Conservation (phyloP, 2,329 filamentous ascomycete genomes). For the Penicillium thymicola region DNA sequence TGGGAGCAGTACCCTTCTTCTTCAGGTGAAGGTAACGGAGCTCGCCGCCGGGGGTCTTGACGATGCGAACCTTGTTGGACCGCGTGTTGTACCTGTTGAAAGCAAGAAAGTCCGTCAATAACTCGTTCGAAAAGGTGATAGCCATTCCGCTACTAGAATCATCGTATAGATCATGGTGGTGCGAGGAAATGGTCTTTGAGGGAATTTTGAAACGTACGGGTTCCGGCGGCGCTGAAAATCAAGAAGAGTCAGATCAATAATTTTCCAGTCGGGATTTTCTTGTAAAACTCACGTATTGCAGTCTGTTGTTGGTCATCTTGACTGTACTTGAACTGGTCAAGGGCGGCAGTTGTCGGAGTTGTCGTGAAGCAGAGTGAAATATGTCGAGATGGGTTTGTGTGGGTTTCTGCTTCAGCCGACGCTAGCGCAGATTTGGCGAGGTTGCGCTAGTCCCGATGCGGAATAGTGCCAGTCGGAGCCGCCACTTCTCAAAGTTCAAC, state of each 20-base stretch:
- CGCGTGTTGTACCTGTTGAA: conserved; percentile 85
- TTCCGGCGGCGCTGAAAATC: conserved; percentile 66
- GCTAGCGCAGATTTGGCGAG: conserved; percentile 40
- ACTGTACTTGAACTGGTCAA: conserved; percentile 45
- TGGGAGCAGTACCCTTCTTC: conserved; percentile 97
- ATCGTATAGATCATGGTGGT: conserved; percentile 22
- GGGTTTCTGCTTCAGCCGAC: conserved; percentile 35
- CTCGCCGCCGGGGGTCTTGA: conserved; percentile 96
- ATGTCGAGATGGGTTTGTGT: conserved; percentile 44
- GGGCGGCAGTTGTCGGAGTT: conserved; percentile 45
- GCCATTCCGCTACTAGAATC: conserved; percentile 3
- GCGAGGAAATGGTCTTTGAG: conserved; percentile 15
- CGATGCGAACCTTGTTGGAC: conserved; percentile 92
- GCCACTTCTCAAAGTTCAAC: conserved; percentile 39
- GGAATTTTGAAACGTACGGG: conserved; percentile 58
- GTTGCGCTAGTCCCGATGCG: conserved; percentile 38
- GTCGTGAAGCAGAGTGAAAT: conserved; percentile 38
- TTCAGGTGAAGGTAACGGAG: conserved; percentile 98
- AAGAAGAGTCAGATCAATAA: conserved; percentile 29
- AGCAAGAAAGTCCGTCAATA: conserved; percentile 34
- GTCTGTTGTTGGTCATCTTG: conserved; percentile 54
- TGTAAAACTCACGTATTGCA: conserved; percentile 46
- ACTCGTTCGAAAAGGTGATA: conserved; percentile 14
- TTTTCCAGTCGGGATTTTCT: not conserved
- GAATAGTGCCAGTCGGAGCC: conserved; percentile 34